Conservation (phyloP, 139 green algal genomes). For the Raphidocelis subcapitata region DNA sequence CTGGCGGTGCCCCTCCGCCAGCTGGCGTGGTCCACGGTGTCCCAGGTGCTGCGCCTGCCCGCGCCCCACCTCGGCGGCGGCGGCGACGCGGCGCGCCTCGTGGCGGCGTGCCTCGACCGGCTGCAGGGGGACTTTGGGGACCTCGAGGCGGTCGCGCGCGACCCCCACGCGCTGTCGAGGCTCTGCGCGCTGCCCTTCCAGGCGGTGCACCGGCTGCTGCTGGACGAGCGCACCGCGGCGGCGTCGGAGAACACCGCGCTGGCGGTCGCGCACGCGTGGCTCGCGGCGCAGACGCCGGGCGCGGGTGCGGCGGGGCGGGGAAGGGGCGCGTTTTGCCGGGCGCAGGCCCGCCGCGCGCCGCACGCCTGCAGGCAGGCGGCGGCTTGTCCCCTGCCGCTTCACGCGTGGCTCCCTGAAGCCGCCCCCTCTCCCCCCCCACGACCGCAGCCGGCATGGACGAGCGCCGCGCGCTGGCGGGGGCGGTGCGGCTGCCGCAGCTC, state of each 20-base stretch:
- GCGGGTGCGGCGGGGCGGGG: no score
- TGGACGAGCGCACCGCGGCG: slow-evolving; percentile 7
- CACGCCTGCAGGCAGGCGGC: no score
- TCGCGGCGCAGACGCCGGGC: neutral
- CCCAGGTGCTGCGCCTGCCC: neutral
- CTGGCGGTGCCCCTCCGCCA: slow-evolving; percentile 5
- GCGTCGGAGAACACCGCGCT: slow-evolving; percentile 22
- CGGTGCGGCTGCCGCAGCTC: slow-evolving; percentile 15
- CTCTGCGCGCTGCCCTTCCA: neutral
- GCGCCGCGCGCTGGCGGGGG: slow-evolving; percentile 10
- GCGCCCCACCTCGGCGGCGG: neutral
- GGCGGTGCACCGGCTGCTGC: slow-evolving; percentile 3
- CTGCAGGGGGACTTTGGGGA: slow-evolving; percentile 18
- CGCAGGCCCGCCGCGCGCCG: no score
- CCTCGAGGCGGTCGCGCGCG: neutral
- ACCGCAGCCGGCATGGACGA: neutral
- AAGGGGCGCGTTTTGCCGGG: no score
- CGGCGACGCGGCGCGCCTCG: neutral
- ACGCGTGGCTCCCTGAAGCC: no score
- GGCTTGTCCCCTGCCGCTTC: no score
- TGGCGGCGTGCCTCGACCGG: slow-evolving; percentile 8
- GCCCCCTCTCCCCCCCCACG: no score
- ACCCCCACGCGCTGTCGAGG: neutral
- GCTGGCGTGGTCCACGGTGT: neutral
- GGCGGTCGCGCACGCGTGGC: slow-evolving; percentile 18